Evolutionary conservation across 2,329 filamentous ascomycete genomes (phyloP).

Genomic region (Aureobasidium sp.): DNA sequence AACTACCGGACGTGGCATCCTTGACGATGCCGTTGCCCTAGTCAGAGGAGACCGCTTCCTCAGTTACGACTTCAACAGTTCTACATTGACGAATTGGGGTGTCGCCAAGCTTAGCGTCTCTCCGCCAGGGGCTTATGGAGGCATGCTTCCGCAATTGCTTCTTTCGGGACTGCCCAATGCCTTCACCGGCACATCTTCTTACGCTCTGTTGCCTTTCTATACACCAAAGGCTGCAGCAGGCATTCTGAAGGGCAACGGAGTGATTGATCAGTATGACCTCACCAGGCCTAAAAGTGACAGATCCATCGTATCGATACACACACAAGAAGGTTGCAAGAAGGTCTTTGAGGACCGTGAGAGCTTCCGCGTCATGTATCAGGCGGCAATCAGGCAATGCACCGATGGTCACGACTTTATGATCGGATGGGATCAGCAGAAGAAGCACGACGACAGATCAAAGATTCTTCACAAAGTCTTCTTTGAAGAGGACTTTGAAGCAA

Average conservation of each 20-base stretch:
- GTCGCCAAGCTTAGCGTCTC: constrained; percentile 32
- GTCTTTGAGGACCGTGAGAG: constrained; percentile 41
- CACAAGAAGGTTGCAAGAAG: constrained; percentile 41
- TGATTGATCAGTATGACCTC: constrained; percentile 38
- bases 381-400: constrained; percentile 32
- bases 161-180: constrained; percentile 39
- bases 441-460: constrained; percentile 32
- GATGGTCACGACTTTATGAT: constrained; percentile 40
- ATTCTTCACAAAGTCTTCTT: constrained; percentile 40
- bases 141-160: constrained; percentile 36
- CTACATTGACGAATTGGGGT: constrained; percentile 43
- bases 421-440: constrained; percentile 36
- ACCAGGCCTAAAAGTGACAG: constrained; percentile 33
- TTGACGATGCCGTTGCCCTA: constrained; percentile 40
- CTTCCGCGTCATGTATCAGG: constrained; percentile 42
- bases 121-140: constrained; percentile 36
- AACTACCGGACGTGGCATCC: constrained; percentile 37
- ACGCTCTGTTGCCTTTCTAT: constrained; percentile 43
- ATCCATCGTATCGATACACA: constrained; percentile 39
- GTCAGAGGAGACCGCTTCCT: constrained; percentile 39
- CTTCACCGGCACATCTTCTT: constrained; percentile 41
- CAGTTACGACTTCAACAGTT: constrained; percentile 41
- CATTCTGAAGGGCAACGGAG: constrained; percentile 40
- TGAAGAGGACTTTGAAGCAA: constrained; percentile 35
- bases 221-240: constrained; percentile 39